Conservation (phyloP, 768 basidiomycete genomes). For the Lentinula edodes region DNA sequence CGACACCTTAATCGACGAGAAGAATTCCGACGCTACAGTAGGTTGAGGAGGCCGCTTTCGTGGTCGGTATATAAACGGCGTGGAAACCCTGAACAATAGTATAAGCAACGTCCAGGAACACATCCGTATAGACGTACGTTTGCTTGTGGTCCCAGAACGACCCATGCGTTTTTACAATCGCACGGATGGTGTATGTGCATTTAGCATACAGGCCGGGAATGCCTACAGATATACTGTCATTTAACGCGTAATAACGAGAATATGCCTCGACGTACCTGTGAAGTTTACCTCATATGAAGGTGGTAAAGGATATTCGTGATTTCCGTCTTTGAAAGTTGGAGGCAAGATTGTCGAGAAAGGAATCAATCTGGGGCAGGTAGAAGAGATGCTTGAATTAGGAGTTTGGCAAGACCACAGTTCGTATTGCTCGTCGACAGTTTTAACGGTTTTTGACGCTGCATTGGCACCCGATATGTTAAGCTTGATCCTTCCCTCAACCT, state of each 20-base stretch:
- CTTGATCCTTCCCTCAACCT: slow-evolving; percentile 6
- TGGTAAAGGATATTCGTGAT: slow-evolving; percentile 2
- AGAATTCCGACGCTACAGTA: background rate
- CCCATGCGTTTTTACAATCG: slow-evolving; percentile 1
- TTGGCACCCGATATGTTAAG: background rate
- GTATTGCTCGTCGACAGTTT: background rate
- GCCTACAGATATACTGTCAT: background rate
- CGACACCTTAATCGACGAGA: background rate
- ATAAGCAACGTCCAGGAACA: background rate
- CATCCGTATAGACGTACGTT: background rate
- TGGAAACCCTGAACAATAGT: background rate
- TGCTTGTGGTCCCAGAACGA: slow-evolving; percentile 1
- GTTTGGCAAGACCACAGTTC: background rate
- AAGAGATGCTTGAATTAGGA: background rate
- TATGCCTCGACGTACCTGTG: background rate
- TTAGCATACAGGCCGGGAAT: slow-evolving; percentile 3
- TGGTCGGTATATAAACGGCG: slow-evolving; percentile 4
- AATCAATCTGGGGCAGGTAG: background rate
- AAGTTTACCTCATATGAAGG: slow-evolving; percentile 7
- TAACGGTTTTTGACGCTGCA: background rate
- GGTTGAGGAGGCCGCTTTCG: slow-evolving; percentile 5
- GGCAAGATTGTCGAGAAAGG: slow-evolving; percentile 3
- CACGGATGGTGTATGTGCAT: background rate
- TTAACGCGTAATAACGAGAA: background rate
- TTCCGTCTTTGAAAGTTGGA: slow-evolving; percentile 5